Evolutionary conservation across 148 eudicot genomes (phyloP).

Genomic region (Dysphania ambrosioides): DNA sequence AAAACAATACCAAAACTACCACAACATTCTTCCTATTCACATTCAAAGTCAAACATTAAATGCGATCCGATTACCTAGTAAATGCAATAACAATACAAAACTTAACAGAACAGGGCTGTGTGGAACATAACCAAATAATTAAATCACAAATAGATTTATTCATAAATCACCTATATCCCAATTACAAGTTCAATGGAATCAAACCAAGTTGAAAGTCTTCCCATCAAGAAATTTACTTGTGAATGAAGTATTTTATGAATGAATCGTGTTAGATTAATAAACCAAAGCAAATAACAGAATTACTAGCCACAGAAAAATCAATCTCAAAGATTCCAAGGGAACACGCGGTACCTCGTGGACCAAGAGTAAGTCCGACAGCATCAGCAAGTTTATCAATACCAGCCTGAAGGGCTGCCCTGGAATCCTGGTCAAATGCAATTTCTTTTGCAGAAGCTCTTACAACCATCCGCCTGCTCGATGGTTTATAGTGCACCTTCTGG

Average conservation of each 20-base stretch:
- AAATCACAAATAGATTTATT: neutral
- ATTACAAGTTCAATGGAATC: neutral
- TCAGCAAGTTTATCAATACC: slow-evolving; percentile 95
- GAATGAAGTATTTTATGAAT: too few relatives aligned
- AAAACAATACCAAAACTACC: neutral
- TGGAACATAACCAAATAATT: neutral
- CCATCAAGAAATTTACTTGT: too few relatives aligned
- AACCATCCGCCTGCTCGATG: slow-evolving; percentile 39
- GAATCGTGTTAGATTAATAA: too few relatives aligned
- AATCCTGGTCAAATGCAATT: slow-evolving; percentile 76
- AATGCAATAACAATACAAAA: neutral
- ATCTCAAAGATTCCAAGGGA: too few relatives aligned
- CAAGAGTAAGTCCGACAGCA: slow-evolving; percentile 93
- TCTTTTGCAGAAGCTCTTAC: slow-evolving; percentile 84
- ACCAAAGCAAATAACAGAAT: too few relatives aligned
- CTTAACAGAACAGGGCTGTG: neutral
- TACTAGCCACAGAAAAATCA: too few relatives aligned
- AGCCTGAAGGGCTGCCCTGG: slow-evolving; percentile 78
- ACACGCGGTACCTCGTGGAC: slow-evolving; percentile 68
- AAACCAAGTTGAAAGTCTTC: too few relatives aligned
- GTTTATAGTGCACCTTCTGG: slow-evolving; percentile 48
- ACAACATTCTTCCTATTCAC: neutral
- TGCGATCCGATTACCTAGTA: neutral
- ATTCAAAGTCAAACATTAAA: neutral
- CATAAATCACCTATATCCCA: neutral